phyloP scores from a whole-genome alignment of 345 rosid genomes.

The Camelina sativa region DNA sequence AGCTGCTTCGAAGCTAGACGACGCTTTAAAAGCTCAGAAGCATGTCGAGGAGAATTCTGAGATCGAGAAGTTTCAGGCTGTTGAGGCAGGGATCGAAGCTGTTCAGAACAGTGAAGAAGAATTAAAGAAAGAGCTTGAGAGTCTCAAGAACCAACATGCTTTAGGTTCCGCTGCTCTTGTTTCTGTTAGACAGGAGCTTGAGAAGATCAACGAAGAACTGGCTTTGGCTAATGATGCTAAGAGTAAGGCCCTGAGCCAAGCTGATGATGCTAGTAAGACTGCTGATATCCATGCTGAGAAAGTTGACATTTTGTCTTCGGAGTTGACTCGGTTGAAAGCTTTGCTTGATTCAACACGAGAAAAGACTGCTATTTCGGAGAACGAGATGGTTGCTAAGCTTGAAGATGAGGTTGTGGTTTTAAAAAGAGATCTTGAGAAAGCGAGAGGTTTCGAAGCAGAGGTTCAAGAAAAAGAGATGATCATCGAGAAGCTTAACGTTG shows the following conservation, averaged over 20 bases:
- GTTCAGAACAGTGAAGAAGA: conserved; percentile 84
- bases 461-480: conserved; percentile 63
- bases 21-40: conserved; percentile 87
- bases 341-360: conserved; percentile 77
- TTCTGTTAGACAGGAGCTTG: conserved; percentile 75
- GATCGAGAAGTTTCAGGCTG: conserved; percentile 86
- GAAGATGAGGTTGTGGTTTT: conserved; percentile 62
- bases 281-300: conserved; percentile 82
- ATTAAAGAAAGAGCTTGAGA: conserved; percentile 78
- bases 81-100: conserved; percentile 89
- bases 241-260: conserved; percentile 84
- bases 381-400: conserved; percentile 55
- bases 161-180: conserved; percentile 76
- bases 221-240: conserved; percentile 74
- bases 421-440: conserved; percentile 65
- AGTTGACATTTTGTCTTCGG: conserved; percentile 80
- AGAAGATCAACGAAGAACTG: conserved; percentile 69
- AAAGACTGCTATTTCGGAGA: conserved; percentile 53
- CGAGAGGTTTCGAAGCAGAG: conserved; percentile 55
- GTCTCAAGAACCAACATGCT: conserved; percentile 79
- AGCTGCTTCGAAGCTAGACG: conserved; percentile 74
- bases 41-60: conserved; percentile 82
- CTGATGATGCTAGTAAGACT: conserved; percentile 89
- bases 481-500: conserved; percentile 77
- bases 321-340: conserved; percentile 64